Conservation (phyloP, 305 asterid species). For the Solanum hybrid region DNA sequence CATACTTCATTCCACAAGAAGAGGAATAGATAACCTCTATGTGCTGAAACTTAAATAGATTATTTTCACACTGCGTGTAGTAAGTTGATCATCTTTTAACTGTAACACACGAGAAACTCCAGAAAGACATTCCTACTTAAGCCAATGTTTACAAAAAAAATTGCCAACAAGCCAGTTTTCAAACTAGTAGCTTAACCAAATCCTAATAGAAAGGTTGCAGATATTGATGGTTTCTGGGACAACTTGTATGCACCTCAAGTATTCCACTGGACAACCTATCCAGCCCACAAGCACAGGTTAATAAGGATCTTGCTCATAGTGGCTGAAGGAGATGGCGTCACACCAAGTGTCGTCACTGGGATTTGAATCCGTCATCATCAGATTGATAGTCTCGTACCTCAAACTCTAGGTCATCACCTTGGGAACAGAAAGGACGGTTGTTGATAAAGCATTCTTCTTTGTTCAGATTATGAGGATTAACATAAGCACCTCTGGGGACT, state of each 20-base stretch:
- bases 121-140: not conserved
- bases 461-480: conserved; percentile 1
- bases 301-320: not conserved
- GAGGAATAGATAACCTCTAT: not conserved
- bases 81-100: not conserved
- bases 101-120: not conserved
- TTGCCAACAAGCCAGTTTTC: not conserved
- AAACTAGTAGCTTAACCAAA: not conserved
- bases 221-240: not conserved
- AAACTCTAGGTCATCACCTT: not conserved
- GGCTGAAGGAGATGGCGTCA: not conserved
- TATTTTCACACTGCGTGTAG: not conserved
- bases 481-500: not conserved
- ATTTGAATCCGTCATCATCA: not conserved
- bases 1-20: not conserved
- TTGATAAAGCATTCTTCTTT: not conserved
- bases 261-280: not conserved
- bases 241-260: not conserved
- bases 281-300: not conserved
- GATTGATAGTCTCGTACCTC: not conserved
- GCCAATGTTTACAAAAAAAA: not conserved
- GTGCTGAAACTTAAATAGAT: not conserved
- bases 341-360: not conserved
- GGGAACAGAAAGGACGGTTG: not conserved
- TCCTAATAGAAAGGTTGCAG: not conserved